phyloP scores from a whole-genome alignment of 345 rosid genomes.

The Kernera saxatilis region DNA sequence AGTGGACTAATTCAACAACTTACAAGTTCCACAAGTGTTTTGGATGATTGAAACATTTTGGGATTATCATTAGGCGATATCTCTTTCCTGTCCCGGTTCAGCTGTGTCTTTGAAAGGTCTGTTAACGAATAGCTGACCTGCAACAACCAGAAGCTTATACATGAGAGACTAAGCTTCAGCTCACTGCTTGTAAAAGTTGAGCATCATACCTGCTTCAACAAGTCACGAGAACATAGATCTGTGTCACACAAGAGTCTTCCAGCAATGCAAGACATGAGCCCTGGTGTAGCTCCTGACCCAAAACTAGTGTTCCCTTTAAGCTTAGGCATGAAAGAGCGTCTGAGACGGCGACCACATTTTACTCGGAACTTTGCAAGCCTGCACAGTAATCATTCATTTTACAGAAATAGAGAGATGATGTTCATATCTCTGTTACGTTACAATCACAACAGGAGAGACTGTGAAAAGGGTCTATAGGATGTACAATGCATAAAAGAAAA shows the following conservation, averaged over 20 bases:
- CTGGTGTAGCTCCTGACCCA: conserved; percentile 94
- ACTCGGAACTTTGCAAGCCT: conserved; percentile 90
- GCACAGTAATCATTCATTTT: conserved; percentile 9
- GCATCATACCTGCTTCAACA: conserved; percentile 70
- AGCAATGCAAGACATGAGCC: conserved; percentile 91
- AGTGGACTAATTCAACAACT: conserved; percentile 33
- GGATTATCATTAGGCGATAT: conserved; percentile 69
- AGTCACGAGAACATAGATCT: conserved; percentile 80
- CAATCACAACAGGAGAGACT: background rate
- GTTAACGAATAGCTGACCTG: conserved; percentile 98
- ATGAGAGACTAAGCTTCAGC: conserved; percentile 23
- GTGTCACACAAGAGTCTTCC: conserved; percentile 97
- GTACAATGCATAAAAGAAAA: background rate
- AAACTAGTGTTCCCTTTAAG: conserved; percentile 67
- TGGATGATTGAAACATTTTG: conserved; percentile 76
- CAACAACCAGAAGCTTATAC: conserved; percentile 29
- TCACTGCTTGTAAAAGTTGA: conserved; percentile 4
- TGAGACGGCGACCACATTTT: conserved; percentile 98
- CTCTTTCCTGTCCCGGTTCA: conserved; percentile 86
- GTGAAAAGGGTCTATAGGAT: background rate
- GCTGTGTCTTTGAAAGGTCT: conserved; percentile 82
- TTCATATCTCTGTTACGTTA: background rate
- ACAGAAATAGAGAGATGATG: background rate
- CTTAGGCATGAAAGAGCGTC: conserved; percentile 92
- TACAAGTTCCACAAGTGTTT: conserved; percentile 80